These are phyloP conservation scores for Colletotrichum graminicola DNA, from an alignment of 2,329 filamentous ascomycete genomes.

Conservation along the genomic window DNA sequence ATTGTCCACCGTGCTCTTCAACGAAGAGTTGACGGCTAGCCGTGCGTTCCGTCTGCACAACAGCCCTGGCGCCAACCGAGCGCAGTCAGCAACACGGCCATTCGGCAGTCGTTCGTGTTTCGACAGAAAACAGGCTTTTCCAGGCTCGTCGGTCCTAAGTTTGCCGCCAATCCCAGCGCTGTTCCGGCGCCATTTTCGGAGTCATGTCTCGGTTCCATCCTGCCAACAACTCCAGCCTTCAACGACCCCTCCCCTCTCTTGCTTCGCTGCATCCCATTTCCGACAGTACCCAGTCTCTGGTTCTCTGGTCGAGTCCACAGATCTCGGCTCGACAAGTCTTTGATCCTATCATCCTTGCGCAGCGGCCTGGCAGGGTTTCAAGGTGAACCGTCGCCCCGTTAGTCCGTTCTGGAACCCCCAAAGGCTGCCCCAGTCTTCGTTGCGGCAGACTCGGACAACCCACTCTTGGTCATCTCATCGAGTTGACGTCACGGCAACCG, in stretches of 20 bases:
- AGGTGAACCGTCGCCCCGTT: conserved; percentile 35
- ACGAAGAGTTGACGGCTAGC: conserved; percentile 30
- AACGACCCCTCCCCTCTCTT: conserved; percentile 17
- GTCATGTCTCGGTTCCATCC: conserved; percentile 27
- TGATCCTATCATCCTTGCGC: conserved; percentile 36
- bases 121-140: conserved; percentile 37
- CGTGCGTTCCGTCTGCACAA: conserved; percentile 38
- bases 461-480: conserved; percentile 20
- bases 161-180: conserved; percentile 34
- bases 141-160: conserved; percentile 25
- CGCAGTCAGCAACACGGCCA: conserved; percentile 26
- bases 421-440: conserved; percentile 25
- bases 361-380: conserved; percentile 20
- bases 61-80: conserved; percentile 11
- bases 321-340: conserved; percentile 36
- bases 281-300: conserved; percentile 35
- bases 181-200: conserved; percentile 28
- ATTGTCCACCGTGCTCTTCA: conserved; percentile 4
- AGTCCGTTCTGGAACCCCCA: conserved; percentile 34
- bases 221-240: conserved; percentile 37
- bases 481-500: conserved; percentile 36
- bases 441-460: conserved; percentile 21
- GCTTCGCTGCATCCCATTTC: conserved; percentile 24
- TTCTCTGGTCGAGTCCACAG: conserved; percentile 29
- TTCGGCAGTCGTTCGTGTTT: conserved; percentile 35